phyloP scores from a whole-genome alignment of 257 asterid species.

The Solanum chmielewskii region DNA sequence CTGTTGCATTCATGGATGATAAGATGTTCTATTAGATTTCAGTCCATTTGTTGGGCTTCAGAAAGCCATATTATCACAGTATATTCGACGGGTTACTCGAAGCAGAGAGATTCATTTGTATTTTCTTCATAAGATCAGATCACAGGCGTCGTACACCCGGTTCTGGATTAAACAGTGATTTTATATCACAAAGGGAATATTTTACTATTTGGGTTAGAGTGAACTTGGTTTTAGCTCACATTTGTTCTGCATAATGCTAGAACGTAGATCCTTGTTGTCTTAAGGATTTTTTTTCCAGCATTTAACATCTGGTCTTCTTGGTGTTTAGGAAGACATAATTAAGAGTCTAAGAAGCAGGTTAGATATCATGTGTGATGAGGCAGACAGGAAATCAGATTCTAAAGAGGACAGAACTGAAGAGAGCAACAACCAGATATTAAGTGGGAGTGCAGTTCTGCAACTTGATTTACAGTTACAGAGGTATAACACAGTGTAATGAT shows the following conservation, averaged over 20 bases:
- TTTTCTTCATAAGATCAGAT: neutral
- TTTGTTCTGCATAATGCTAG: neutral
- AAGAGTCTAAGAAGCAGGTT: conserved; percentile 77
- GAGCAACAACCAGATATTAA: conserved; percentile 13
- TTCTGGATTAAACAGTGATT: neutral
- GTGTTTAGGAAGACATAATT: conserved; percentile 72
- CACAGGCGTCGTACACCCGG: neutral
- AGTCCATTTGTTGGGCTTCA: neutral
- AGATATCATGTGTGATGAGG: conserved; percentile 77
- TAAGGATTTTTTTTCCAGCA: neutral
- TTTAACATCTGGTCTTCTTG: conserved; percentile 1
- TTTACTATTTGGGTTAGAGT: neutral
- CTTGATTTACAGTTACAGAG: conserved; percentile 42
- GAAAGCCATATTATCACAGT: neutral
- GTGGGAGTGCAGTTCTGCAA: conserved; percentile 32
- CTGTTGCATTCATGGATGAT: neutral
- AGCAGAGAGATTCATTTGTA: neutral
- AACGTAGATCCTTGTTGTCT: neutral
- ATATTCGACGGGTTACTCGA: neutral
- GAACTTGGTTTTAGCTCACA: neutral
- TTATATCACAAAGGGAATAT: neutral
- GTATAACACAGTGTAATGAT: conserved; percentile 20
- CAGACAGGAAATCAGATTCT: conserved; percentile 45
- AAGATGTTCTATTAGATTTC: neutral
- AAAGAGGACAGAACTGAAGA: conserved; percentile 20